phyloP scores from a whole-genome alignment of 106 monocot genomes.

The Dactylorhiza incarnata region DNA sequence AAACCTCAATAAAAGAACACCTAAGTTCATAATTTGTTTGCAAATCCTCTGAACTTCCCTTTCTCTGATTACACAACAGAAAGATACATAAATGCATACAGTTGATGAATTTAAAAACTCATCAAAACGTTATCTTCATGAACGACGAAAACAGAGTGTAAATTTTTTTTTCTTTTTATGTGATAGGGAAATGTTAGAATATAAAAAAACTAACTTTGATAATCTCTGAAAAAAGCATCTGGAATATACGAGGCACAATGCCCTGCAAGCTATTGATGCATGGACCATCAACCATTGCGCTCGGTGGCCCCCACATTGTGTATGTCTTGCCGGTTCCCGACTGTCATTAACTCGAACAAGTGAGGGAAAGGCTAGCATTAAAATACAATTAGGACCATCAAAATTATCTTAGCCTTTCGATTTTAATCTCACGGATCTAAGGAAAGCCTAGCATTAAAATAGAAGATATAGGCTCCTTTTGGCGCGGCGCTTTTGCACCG shows the following conservation, averaged over 20 bases:
- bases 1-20: constrained; percentile 94
- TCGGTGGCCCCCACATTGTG: constrained; percentile 93
- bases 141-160: neutral
- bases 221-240: constrained; percentile 74
- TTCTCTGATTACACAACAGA: constrained; percentile 29
- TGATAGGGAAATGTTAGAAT: neutral
- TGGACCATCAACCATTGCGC: constrained; percentile 60
- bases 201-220: constrained; percentile 31
- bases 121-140: neutral
- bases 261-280: constrained; percentile 42
- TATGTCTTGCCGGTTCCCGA: constrained; percentile 89
- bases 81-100: neutral
- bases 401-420: too few species aligned
- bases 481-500: too few species aligned
- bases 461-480: too few species aligned
- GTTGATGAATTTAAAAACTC: neutral
- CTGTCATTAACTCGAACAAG: constrained; percentile 12
- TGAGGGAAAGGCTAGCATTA: too few species aligned
- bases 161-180: neutral
- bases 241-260: constrained; percentile 79
- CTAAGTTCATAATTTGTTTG: constrained; percentile 60
- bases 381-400: too few species aligned
- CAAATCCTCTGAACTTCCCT: constrained; percentile 34
- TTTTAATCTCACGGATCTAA: too few species aligned
- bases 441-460: too few species aligned